Evolutionary conservation across 805 yeast genomes (phyloP), one percentile per base, ranked within the genome.

Genomic region (Vanderwaltozyma tropicalis): DNA sequence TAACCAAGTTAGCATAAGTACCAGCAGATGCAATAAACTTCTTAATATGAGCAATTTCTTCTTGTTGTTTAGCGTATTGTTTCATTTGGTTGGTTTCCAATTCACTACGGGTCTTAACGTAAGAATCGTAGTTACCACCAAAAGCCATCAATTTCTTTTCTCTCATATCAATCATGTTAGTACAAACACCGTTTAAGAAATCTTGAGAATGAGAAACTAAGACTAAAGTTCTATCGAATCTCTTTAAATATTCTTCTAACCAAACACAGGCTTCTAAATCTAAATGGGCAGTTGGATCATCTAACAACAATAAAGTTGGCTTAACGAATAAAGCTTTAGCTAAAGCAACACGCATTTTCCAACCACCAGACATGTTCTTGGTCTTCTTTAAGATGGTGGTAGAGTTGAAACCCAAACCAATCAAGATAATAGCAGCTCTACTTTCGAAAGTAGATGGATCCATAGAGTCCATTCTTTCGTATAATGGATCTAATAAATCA

Each of bases 321-420:
- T 92, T 89, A 50, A 92, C 97, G 71, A 92, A 92, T 53, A 92
- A 73, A 22, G 98, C 98, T 68, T 92, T 92, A 43, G 96, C 95
- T 45, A 92, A 72, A 32, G 98, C 97, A 45, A 92, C 98, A 70
- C 98, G 86, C 98, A 92, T 92, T 72, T 87, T 87, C 98, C 98
- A 92, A 63, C 98, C 98, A 76, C 98, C 98, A 59, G 96, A 86
- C 98, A 92, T 92, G 61, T 92, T 97, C 67, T 86, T 88, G 56
- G 98, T 92, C 68, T 80, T 81, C 75, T 92, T 92, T 61, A 74
- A 72, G 57, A 92, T 89, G 40, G 97, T 89, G 49, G 67, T 66
- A 40, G 81, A 57, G 66, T 83, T 84, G 79, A 92, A 92, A 56
- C 98, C 98, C 63, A 92, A 76, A 88, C 98, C 98, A 49, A 84